These are phyloP conservation scores for Kazachstania africana DNA, from an alignment of 805 yeast species.

Conservation along the genomic window DNA sequence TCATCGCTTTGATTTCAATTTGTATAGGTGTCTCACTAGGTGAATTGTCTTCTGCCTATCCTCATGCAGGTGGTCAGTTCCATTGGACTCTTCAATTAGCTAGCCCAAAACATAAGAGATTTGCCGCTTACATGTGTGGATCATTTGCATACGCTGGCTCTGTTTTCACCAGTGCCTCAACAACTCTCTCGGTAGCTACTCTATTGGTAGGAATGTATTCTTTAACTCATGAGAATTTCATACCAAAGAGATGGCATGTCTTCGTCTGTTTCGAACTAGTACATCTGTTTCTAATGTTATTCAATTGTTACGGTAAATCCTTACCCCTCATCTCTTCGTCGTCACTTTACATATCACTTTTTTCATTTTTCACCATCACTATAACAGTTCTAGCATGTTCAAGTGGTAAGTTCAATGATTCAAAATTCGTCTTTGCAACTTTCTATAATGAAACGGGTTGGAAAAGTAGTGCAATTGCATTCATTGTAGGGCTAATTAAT, in stretches of 20 bases:
- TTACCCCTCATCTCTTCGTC: slow-evolving; percentile 40
- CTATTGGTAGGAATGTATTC: slow-evolving; percentile 42
- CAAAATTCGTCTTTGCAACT: slow-evolving; percentile 47
- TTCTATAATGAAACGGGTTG: slow-evolving; percentile 54
- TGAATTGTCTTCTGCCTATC: slow-evolving; percentile 45
- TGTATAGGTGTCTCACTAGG: slow-evolving; percentile 42
- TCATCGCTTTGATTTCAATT: slow-evolving; percentile 37
- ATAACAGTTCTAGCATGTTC: slow-evolving; percentile 46
- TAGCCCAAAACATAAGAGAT: slow-evolving; percentile 31
- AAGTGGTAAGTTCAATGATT: slow-evolving; percentile 41
- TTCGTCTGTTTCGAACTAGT: slow-evolving; percentile 41
- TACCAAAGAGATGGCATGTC: slow-evolving; percentile 43
- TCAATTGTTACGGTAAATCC: slow-evolving; percentile 44
- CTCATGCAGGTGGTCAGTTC: slow-evolving; percentile 56
- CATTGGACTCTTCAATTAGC: slow-evolving; percentile 50
- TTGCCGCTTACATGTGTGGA: slow-evolving; percentile 50
- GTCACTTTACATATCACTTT: slow-evolving; percentile 43
- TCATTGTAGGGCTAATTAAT: slow-evolving; percentile 54
- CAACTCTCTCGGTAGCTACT: slow-evolving; percentile 45
- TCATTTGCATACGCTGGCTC: slow-evolving; percentile 57
- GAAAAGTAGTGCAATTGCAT: slow-evolving; percentile 47
- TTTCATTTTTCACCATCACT: slow-evolving; percentile 45
- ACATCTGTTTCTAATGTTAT: slow-evolving; percentile 35
- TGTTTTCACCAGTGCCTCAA: slow-evolving; percentile 53
- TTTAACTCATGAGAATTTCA: slow-evolving; percentile 23